Evolutionary conservation across 345 rosid genomes (phyloP).

Genomic region (Rubroshorea leprosula): DNA sequence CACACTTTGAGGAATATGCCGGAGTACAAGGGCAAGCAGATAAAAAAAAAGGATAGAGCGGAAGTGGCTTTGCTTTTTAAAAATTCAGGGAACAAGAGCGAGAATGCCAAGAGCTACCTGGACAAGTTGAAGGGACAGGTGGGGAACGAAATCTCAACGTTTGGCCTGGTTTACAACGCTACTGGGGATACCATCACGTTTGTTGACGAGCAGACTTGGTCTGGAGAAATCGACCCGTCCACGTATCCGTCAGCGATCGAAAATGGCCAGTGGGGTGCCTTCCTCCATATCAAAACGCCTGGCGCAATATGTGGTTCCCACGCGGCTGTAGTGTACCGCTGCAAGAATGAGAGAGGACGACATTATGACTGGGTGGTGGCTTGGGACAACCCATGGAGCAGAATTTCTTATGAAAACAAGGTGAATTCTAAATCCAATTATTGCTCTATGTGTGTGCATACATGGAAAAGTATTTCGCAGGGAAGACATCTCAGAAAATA

Average conservation of each 20-base stretch:
- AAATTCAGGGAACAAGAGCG: background rate
- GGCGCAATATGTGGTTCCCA: background rate
- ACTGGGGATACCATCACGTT: background rate
- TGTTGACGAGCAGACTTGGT: background rate
- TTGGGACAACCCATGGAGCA: constrained; percentile 3
- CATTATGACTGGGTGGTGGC: background rate
- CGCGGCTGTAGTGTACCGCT: background rate
- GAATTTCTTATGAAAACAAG: background rate
- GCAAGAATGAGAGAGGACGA: background rate
- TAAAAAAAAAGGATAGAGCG: background rate
- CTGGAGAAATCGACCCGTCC: background rate
- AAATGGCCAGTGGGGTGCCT: constrained; percentile 3
- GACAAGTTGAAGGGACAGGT: background rate
- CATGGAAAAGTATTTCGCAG: too few species aligned
- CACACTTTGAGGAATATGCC: background rate
- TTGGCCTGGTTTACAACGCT: background rate
- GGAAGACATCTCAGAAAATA: too few species aligned
- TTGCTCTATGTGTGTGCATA: background rate
- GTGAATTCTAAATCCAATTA: background rate
- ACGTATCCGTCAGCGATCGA: background rate
- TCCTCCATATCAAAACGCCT: background rate
- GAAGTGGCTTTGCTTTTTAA: background rate
- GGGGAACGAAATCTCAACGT: background rate
- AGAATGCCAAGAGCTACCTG: background rate
- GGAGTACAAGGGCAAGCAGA: background rate